phyloP scores from a whole-genome alignment of 164 flowering plant genomes.

The Paratinospora sagittata region DNA sequence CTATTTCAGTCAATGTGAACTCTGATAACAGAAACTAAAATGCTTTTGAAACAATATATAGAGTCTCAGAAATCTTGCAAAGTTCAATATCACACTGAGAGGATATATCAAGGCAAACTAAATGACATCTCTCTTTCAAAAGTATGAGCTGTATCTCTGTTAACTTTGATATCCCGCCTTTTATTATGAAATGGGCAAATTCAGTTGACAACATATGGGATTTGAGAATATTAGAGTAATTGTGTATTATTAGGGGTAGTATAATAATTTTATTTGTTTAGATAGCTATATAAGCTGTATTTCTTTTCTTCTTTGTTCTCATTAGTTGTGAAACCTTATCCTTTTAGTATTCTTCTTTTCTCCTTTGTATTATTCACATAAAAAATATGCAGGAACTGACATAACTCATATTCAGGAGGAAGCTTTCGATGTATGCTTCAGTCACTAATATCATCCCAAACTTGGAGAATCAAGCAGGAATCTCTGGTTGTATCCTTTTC shows the following conservation, averaged over 20 bases:
- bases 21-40: not conserved
- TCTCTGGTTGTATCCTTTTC: conserved; percentile 80
- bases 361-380: no score
- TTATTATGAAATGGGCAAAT: not conserved
- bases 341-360: no score
- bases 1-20: not conserved
- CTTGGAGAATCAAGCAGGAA: conserved; percentile 35
- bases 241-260: no score
- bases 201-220: not conserved
- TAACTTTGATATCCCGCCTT: no score
- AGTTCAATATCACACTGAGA: no score
- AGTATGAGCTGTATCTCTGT: no score
- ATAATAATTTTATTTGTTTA: no score
- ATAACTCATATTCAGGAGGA: conserved; percentile 44
- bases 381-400: not conserved
- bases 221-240: not conserved
- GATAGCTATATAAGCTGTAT: no score
- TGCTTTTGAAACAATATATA: not conserved
- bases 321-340: no score
- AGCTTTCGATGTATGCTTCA: conserved; percentile 76
- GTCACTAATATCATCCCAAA: conserved; percentile 67
- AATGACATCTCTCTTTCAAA: no score
- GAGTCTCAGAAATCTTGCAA: not conserved
- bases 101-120: no score
- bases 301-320: no score